A percentile compares a stretch with the other conserved stretches of the same genome.
phyloP scores from a whole-genome alignment of 768 basidiomycete genomes.

The Rhizopogon vinicolor region DNA sequence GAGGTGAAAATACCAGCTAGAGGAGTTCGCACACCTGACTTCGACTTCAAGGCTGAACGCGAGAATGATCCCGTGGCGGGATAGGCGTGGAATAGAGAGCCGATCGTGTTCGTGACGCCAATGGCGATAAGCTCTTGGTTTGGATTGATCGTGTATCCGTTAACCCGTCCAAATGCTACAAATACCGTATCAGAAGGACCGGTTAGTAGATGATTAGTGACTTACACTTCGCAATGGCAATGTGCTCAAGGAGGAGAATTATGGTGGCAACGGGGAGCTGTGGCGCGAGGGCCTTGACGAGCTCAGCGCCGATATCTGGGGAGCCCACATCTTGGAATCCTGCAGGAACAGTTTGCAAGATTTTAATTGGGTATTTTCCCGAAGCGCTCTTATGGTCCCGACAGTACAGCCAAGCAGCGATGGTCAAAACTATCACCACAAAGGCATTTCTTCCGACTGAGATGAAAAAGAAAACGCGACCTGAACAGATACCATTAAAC shows the following conservation, averaged over 20 bases:
- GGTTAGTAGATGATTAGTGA: slow-evolving; percentile 1
- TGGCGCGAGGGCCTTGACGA: slow-evolving; percentile 65
- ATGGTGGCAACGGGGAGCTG: slow-evolving; percentile 85
- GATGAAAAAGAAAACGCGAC: slow-evolving; percentile 72
- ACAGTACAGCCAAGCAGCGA: slow-evolving; percentile 84
- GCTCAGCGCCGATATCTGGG: slow-evolving; percentile 39
- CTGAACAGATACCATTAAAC: slow-evolving; percentile 28
- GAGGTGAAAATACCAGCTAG: slow-evolving; percentile 83
- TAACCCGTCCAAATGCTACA: slow-evolving; percentile 87
- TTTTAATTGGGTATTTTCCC: slow-evolving; percentile 79
- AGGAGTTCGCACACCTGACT: slow-evolving; percentile 97
- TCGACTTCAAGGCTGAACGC: slow-evolving; percentile 93
- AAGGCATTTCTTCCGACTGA: slow-evolving; percentile 80
- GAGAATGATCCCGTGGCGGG: slow-evolving; percentile 99
- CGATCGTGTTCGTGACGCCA: slow-evolving; percentile 92
- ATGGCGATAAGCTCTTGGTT: slow-evolving; percentile 97
- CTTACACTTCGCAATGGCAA: slow-evolving; percentile 92
- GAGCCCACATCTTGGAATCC: slow-evolving; percentile 64
- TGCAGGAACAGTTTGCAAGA: slow-evolving; percentile 77
- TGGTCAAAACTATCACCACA: slow-evolving; percentile 81
- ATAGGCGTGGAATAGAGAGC: slow-evolving; percentile 87
- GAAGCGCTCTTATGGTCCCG: slow-evolving; percentile 50
- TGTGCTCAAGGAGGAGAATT: slow-evolving; percentile 90
- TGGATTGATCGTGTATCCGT: slow-evolving; percentile 90
- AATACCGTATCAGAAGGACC: slow-evolving; percentile 8